Conservation (phyloP, 1,284 basidiomycete genomes). For the Fistulinella staudtii region DNA sequence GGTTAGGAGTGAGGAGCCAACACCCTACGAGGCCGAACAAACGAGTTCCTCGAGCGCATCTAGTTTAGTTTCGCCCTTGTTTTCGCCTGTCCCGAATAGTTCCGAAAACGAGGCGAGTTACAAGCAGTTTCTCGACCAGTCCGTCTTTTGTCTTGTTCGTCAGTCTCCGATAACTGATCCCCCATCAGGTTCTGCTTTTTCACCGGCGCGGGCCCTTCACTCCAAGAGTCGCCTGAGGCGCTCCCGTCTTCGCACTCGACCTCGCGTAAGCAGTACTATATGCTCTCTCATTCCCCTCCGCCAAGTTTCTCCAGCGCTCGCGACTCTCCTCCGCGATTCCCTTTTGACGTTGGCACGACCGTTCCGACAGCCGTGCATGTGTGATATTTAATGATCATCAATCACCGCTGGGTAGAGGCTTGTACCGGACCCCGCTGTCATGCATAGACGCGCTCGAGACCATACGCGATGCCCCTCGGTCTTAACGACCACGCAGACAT, state of each 20-base stretch:
- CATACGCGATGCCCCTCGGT: no score
- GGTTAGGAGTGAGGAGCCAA: conserved; percentile 46
- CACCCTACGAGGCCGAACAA: conserved; percentile 48
- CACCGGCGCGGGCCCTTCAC: conserved; percentile 47
- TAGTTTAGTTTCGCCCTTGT: conserved; percentile 12
- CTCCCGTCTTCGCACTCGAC: conserved; percentile 52
- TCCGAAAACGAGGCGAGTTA: conserved; percentile 45
- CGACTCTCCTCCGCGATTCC: no score
- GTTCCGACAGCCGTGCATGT: no score
- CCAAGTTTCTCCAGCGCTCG: conserved; percentile 12
- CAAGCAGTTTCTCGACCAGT: conserved; percentile 62
- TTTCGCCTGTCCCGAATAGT: not conserved
- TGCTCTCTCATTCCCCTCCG: conserved; percentile 32
- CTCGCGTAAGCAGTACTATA: conserved; percentile 51
- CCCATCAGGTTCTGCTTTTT: conserved; percentile 68
- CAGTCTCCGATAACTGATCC: conserved; percentile 4
- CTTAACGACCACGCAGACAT: no score
- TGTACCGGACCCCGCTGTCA: no score
- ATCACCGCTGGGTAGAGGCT: no score
- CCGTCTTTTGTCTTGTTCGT: conserved; percentile 25
- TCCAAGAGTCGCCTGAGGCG: conserved; percentile 30
- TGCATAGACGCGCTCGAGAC: no score
- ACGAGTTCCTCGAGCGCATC: conserved; percentile 41
- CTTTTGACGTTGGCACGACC: conserved; percentile 1
- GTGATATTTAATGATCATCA: no score